Percentiles rank a stretch among this genome's conserved stretches.
phyloP scores from a whole-genome alignment of 208 protist genomes.

The Angomonas deanei region DNA sequence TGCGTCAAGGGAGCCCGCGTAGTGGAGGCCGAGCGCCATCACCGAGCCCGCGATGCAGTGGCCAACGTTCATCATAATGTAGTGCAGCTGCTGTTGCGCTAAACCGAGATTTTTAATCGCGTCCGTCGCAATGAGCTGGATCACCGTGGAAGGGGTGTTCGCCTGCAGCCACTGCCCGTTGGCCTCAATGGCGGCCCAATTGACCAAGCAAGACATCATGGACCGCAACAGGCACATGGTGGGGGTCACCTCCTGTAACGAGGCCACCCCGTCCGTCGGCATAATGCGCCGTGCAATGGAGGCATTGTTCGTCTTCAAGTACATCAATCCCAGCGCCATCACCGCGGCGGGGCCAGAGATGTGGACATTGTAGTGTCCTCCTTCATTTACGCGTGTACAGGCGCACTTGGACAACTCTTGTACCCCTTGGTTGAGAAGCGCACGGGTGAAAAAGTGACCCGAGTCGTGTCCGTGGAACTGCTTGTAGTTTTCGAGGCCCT shows the following conservation, averaged over 20 bases:
- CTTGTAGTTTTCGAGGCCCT: conserved; percentile 47
- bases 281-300: conserved; percentile 43
- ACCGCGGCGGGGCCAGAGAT: conserved; percentile 60
- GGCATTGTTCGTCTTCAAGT: conserved; percentile 53
- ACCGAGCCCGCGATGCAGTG: conserved; percentile 69
- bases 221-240: conserved; percentile 69
- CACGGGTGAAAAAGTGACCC: conserved; percentile 54
- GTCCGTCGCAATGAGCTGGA: conserved; percentile 12
- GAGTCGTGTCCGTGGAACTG: conserved; percentile 45
- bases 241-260: conserved; percentile 68
- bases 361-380: conserved; percentile 67
- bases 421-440: conserved; percentile 37
- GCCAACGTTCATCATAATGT: conserved; percentile 72
- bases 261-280: conserved; percentile 41
- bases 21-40: conserved; percentile 71
- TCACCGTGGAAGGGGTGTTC: conserved; percentile 38
- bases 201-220: conserved; percentile 58
- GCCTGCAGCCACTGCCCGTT: conserved; percentile 41
- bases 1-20: conserved; percentile 70
- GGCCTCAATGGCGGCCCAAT: conserved; percentile 52
- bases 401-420: conserved; percentile 29
- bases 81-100: conserved; percentile 53
- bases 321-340: conserved; percentile 73
- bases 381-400: conserved; percentile 74
- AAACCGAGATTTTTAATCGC: conserved; percentile 8